Base-by-base conservation (phyloP, 257 asterid genomes). In the Ehretia macrophylla region DNA sequence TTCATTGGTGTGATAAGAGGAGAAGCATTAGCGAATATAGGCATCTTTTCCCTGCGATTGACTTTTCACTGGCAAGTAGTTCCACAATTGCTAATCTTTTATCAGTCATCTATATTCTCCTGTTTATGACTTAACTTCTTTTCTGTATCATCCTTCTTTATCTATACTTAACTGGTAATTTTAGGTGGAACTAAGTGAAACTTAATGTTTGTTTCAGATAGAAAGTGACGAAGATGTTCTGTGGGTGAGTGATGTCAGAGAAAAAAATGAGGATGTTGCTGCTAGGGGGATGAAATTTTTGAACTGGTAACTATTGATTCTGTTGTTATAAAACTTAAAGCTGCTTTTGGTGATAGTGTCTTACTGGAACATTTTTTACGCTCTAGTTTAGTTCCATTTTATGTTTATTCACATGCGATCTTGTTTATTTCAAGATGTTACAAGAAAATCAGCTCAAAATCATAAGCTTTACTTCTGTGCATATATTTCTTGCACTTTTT, bases 1-100 rank as follows among this genome's bases (percentile, higher is more conserved):
- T 91, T 64, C 85, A 88, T 68, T 92, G 98, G 97, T 92, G 97
- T 64, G 97, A 92, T 67, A 88, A 84, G 81, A 85, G 98, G 68
- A 81, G 97, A 79, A 84, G 87, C 78, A 48, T 84, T 67, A 77
- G 74, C 16, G 97, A 92, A 68, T 92, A 88, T 64, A 82, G 67
- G 70, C 72, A 70, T 39, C 73, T 86, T 40, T 92, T 92, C 70
- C 98, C 98, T n/a, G 93, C 90, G 55, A 76, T 92, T 77, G 96
- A 92, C 79, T 88, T 92, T 73, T 92, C 98, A 58, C 57, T 75
- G 93, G 95, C 79, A 81, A 86, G 98, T 75, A 48, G 14, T 60
- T 59, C 47, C 17, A 23, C 37, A 8, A 21, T 17, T 13, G 11
- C 18, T 49, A 13, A 10, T 19, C 1, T 32, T 65, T 45, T n/a